Evolutionary conservation across 1,284 basidiomycete species (phyloP), one percentile per base, ranked within the genome.

Genomic region (Ustilago nuda): DNA sequence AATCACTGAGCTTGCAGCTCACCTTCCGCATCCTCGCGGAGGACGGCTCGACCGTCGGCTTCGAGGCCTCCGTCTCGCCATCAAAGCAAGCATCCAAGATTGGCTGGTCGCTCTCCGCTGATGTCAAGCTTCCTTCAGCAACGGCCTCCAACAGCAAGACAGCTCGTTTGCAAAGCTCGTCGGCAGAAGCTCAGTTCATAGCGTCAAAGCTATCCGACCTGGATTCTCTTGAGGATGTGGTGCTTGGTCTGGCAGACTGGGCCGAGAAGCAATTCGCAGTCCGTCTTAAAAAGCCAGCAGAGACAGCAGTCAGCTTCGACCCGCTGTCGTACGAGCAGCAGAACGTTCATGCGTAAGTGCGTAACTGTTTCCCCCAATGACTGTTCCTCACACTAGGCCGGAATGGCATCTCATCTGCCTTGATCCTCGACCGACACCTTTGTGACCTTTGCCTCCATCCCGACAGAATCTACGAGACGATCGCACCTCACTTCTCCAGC

Each of bases 401-500:
- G 12, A 15, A 15, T 7, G 43, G 43, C 43, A 19, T 7, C 7
- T 8, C n/a, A 19, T 45, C 43, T 45, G 43, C 43, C 19, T 33
- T 11, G 37, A 46, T 30, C 58, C 11, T 35, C 32, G 17, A 35
- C 73, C 60, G 56, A 72, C 48, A 39, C 32, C 39, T 12, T 35
- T 33, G 2, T 23, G 15, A 27, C 2, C 8, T 32, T 30, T 37
- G 17, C 27, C 6, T 30, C n/a, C 11, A 8, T 53, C 27, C 11
- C 2, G 19, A 8, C 45, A 84, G 82, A 6, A 90, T 98, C 52
- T 98, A 98, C 85, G 93, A 98, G 76, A 89, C 91, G 70, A 98
- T 98, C 69, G 95, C 95, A 0, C 87, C 90, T 6, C 95, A 98
- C 87, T 98, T 98, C 86, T 94, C 94, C 8, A 92, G 92, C 17